Evolutionary conservation across 768 basidiomycete genomes (phyloP).

Genomic region (Omphalotus guepiniiformis): DNA sequence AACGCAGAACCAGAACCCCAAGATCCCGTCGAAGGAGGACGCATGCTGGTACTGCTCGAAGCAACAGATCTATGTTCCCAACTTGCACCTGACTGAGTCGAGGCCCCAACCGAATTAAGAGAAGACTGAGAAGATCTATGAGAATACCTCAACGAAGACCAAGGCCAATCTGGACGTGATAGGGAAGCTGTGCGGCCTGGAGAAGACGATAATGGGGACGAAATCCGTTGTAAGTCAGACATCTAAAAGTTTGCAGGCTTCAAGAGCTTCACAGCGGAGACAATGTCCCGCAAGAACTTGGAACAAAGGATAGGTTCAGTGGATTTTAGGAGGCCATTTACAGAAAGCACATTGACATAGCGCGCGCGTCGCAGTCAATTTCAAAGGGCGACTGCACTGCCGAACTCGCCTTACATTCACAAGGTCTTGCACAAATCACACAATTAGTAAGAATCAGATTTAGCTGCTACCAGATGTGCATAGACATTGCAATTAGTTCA

Average conservation of each 20-base stretch:
- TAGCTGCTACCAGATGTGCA: too few species aligned
- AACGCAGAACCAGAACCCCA: constrained; percentile 18
- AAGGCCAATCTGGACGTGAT: constrained; percentile 59
- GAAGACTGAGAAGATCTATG: constrained; percentile 21
- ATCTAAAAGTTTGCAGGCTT: constrained; percentile 17
- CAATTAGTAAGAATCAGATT: too few species aligned
- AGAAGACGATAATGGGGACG: constrained; percentile 38
- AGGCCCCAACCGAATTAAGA: constrained; percentile 14
- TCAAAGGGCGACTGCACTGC: too few species aligned
- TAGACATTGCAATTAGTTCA: too few species aligned
- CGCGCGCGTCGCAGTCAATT: too few species aligned
- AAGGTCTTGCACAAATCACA: too few species aligned
- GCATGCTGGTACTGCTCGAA: constrained; percentile 18
- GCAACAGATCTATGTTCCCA: constrained; percentile 3
- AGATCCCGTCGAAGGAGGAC: constrained; percentile 16
- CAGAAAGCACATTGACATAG: too few species aligned
- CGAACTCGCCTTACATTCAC: too few species aligned
- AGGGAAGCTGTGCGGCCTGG: constrained; percentile 44
- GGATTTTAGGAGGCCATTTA: too few species aligned
- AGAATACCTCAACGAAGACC: constrained; percentile 26
- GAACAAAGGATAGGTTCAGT: neutral
- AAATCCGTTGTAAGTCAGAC: constrained; percentile 35
- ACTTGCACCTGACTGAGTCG: neutral
- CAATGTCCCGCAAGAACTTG: neutral
- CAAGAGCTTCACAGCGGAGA: neutral